Percentiles rank a stretch among this genome's conserved stretches.
Evolutionary conservation across 1,284 basidiomycete species (phyloP).

Genomic region (Papiliotrema fonsecae): DNA sequence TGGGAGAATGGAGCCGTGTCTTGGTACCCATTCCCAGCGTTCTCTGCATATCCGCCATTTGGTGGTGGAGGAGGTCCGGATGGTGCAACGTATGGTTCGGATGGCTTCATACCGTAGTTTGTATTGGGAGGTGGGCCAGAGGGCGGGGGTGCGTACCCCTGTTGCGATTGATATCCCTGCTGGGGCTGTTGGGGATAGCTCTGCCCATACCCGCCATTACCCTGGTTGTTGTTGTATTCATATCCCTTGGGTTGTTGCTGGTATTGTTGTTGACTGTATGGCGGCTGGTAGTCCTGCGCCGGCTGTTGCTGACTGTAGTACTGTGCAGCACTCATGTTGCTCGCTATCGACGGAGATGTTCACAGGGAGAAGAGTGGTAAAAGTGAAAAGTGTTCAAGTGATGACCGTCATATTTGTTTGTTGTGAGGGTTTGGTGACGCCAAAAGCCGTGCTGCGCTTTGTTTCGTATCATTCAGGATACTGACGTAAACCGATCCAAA

Average conservation of each 20-base stretch:
- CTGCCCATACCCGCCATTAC: not conserved
- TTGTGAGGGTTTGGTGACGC: no score
- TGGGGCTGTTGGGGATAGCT: conserved; percentile 7
- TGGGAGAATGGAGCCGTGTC: conserved; percentile 54
- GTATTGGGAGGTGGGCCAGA: conserved; percentile 9
- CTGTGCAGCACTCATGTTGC: conserved; percentile 11
- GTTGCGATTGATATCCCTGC: conserved; percentile 5
- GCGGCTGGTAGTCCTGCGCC: conserved; percentile 6
- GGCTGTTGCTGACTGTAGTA: conserved; percentile 14
- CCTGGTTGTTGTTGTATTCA: conserved; percentile 5
- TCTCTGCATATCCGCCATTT: conserved; percentile 9
- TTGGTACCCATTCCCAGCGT: conserved; percentile 20
- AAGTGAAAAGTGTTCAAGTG: no score
- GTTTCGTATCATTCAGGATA: no score
- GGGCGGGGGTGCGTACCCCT: conserved; percentile 4
- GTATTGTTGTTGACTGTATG: conserved; percentile 11
- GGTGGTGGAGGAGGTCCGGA: conserved; percentile 2
- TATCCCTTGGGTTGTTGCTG: conserved; percentile 2
- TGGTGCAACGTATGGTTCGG: conserved; percentile 39
- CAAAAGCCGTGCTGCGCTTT: no score
- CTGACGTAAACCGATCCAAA: no score
- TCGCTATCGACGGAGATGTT: not conserved
- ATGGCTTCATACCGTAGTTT: conserved; percentile 32
- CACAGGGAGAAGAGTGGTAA: not conserved
- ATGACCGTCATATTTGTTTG: no score